Evolutionary conservation across 164 flowering plant species (phyloP), one percentile per base, ranked within the genome.

Genomic region (Tetrastigma voinierianum): DNA sequence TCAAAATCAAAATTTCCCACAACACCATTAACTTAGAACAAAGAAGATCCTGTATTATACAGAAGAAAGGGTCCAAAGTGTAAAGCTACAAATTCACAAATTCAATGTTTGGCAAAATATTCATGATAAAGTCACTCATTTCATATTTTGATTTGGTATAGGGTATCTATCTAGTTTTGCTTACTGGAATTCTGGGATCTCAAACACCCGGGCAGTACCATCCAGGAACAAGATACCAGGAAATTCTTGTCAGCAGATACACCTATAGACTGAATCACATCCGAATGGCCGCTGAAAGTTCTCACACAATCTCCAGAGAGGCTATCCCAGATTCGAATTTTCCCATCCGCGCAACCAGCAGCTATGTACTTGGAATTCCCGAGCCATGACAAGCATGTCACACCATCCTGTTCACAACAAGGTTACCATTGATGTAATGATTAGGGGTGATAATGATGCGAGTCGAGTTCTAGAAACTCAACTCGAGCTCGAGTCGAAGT

Each of bases 301-400:
- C 59, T 81, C 16, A 70, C 77, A 68, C 90, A 83, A 4, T 81
- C 83, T 20, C 97, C 96, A 9, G 96, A 90, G 10, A 86, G 91
- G 69, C 90, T 81, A 53, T 95, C 96, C 99, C 99, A 95, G 12
- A 95, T 15, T 14, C 89, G 74, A 14, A 95, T 84, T 74, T 78
- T 88, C 2, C 96, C 97, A 68, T 87, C 97, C 18, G 67, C 76
- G 64, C 86, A 76, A 23, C 98, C 99, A 11, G 96, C 83, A 51
- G 91, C 97, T 43, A 92, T 5, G 45, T 70, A 86, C 63, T 76
- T 77, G 13, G 91, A 83, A 17, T 78, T 25, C 15, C 93, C 91
- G 11, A 95, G 74, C 99, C 98, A 92, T 48, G 78, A 61, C 83
- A 90, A 71, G 77, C 89, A 85, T 8, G 91, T 65, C 32, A 95